phyloP scores from a whole-genome alignment of 345 rosid genomes.

The Xanthoceras sorbifolium region DNA sequence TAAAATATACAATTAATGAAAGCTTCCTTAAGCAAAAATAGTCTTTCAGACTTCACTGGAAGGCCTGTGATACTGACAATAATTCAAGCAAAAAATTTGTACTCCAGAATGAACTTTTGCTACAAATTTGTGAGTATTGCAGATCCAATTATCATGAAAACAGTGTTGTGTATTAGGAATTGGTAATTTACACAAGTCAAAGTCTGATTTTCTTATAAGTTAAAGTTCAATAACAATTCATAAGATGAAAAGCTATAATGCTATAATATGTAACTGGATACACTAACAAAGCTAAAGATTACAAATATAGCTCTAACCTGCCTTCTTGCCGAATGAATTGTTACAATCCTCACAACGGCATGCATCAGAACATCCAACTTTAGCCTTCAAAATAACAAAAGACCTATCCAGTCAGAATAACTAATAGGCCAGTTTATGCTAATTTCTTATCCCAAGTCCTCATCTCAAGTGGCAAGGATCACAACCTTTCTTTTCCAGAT shows the following conservation, averaged over 20 bases:
- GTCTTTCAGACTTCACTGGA: neutral
- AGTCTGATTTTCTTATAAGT: neutral
- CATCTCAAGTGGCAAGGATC: conserved; percentile 2
- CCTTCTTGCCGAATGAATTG: conserved; percentile 40
- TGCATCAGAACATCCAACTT: conserved; percentile 48
- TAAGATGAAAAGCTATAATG: neutral
- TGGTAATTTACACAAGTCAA: neutral
- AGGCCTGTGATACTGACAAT: neutral
- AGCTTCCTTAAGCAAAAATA: neutral
- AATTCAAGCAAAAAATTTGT: neutral
- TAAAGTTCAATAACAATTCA: neutral
- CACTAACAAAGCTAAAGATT: neutral
- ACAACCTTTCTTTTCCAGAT: conserved; percentile 1
- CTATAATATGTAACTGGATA: neutral
- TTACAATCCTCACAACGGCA: conserved; percentile 49
- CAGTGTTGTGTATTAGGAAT: neutral
- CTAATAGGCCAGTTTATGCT: neutral
- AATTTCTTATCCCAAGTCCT: neutral
- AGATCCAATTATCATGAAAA: neutral
- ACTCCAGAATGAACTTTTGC: neutral
- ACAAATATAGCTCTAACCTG: conserved; percentile 24
- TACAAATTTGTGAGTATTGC: neutral
- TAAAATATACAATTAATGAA: neutral
- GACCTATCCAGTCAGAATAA: neutral
- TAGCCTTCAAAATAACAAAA: conserved; percentile 30